These are phyloP conservation scores for Hypoxylon sp. DNA, from an alignment of 2,329 filamentous ascomycete genomes.

Conservation along the genomic window DNA sequence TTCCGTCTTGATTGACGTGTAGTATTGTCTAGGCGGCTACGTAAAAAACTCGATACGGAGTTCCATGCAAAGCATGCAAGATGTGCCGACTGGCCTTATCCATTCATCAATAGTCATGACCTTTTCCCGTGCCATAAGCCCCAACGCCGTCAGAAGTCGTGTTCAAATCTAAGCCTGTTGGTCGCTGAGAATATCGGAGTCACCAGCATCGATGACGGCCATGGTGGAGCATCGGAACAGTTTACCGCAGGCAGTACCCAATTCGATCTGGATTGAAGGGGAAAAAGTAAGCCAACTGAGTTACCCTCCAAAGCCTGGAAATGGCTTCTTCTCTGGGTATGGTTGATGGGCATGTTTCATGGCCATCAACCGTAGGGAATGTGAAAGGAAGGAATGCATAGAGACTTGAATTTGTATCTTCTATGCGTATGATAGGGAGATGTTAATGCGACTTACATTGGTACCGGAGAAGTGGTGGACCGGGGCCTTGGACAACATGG, in stretches of 20 bases:
- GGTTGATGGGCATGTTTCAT: slow-evolving; percentile 51
- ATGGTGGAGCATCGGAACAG: slow-evolving; percentile 98
- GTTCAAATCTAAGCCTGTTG: slow-evolving; percentile 67
- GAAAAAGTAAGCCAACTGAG: slow-evolving; percentile 67
- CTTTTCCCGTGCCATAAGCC: slow-evolving; percentile 47
- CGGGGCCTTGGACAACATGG: slow-evolving; percentile 91
- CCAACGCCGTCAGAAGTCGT: slow-evolving; percentile 47
- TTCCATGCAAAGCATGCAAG: slow-evolving; percentile 31
- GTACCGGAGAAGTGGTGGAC: slow-evolving; percentile 99
- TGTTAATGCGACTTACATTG: slow-evolving; percentile 81
- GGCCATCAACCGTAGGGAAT: slow-evolving; percentile 16
- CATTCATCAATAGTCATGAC: slow-evolving; percentile 37
- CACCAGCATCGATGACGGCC: slow-evolving; percentile 95
- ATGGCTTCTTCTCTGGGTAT: slow-evolving; percentile 93
- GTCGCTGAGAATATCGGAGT: slow-evolving; percentile 95
- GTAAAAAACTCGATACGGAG: slow-evolving; percentile 34
- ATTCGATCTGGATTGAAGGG: slow-evolving; percentile 80
- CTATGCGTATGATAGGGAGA: slow-evolving; percentile 22
- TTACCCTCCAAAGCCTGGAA: slow-evolving; percentile 88
- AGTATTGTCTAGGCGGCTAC: slow-evolving; percentile 43
- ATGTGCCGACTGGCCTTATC: slow-evolving; percentile 26
- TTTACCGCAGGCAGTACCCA: slow-evolving; percentile 98
- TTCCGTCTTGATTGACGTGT: slow-evolving; percentile 39
- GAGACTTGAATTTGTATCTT: slow-evolving; percentile 19
- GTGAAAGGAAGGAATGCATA: slow-evolving; percentile 13